Conservation (phyloP, 1,284 basidiomycete species). For the Cutaneotrichosporon curvatum region DNA sequence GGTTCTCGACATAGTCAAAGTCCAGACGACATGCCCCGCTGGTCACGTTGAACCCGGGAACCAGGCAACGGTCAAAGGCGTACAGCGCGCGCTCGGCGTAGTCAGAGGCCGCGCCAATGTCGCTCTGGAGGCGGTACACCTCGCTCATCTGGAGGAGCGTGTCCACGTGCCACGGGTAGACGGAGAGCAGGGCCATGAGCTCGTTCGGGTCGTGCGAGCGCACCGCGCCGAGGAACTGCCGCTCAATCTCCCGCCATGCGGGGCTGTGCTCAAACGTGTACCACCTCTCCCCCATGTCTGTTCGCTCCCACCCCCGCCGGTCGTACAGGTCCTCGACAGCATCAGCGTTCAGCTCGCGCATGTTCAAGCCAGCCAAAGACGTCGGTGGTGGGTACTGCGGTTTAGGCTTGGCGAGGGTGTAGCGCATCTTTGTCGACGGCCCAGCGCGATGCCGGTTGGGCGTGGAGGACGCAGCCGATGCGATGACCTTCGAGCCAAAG, state of each 20-base stretch:
- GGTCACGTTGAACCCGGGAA: slow-evolving; percentile 74
- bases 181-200: slow-evolving; percentile 48
- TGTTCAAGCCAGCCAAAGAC: slow-evolving; percentile 55
- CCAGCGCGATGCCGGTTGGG: slow-evolving; percentile 19
- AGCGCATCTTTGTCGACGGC: slow-evolving; percentile 28
- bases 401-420: slow-evolving; percentile 42
- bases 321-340: slow-evolving; percentile 52
- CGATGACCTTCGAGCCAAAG: slow-evolving; percentile 81
- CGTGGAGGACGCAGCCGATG: slow-evolving; percentile 32
- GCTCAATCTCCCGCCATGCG: slow-evolving; percentile 69
- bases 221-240: slow-evolving; percentile 70
- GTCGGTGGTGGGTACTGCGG: slow-evolving; percentile 46
- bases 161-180: slow-evolving; percentile 73
- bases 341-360: slow-evolving; percentile 54
- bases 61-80: slow-evolving; percentile 77
- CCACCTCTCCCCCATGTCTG: slow-evolving; percentile 58
- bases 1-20: slow-evolving; percentile 56
- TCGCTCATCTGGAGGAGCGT: slow-evolving; percentile 75
- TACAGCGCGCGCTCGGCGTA: slow-evolving; percentile 80
- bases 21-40: slow-evolving; percentile 72
- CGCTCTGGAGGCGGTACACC: slow-evolving; percentile 73
- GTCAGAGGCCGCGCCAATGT: slow-evolving; percentile 74
- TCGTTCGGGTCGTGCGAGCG: slow-evolving; percentile 57
- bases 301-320: slow-evolving; percentile 48
- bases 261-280: slow-evolving; percentile 81